A percentile compares a stretch with the other conserved stretches of the same genome.
phyloP scores from a whole-genome alignment of 179 eudicot species.

The Monotropa hypopitys region DNA sequence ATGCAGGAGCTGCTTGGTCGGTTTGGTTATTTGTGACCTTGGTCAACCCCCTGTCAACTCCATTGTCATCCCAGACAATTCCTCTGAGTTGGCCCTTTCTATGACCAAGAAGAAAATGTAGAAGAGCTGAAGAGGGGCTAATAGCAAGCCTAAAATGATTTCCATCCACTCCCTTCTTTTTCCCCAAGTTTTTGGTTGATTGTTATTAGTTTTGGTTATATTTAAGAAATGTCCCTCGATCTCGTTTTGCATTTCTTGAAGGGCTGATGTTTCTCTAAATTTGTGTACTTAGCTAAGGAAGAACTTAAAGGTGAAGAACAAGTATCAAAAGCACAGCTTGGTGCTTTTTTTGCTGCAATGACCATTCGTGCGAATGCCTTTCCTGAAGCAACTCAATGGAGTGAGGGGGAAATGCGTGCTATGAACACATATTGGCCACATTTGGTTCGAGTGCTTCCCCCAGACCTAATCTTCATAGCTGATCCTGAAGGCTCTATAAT shows the following conservation, averaged over 20 bases:
- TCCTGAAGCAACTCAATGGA: constrained; percentile 96
- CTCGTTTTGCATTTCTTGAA: background rate
- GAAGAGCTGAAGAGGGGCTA: too few species aligned
- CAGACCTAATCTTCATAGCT: constrained; percentile 78
- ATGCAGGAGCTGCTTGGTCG: background rate
- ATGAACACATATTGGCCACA: constrained; percentile 84
- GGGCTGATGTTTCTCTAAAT: background rate
- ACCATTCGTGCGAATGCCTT: constrained; percentile 83
- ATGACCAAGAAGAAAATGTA: background rate
- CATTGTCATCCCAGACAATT: background rate
- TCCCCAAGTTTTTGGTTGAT: background rate
- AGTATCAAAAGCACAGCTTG: constrained; percentile 88
- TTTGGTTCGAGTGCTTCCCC: constrained; percentile 60
- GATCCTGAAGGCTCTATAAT: constrained; percentile 95
- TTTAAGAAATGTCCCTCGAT: background rate
- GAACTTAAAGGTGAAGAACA: constrained; percentile 65
- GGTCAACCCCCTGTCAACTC: background rate
- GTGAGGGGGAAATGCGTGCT: constrained; percentile 82
- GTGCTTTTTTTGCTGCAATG: constrained; percentile 97
- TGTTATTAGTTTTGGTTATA: background rate
- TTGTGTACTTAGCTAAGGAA: constrained; percentile 54
- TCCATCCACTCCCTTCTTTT: background rate
- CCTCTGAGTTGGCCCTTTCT: background rate
- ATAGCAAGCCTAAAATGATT: too few species aligned
- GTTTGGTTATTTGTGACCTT: background rate